These are phyloP conservation scores for Sporothrix pseudoabietina DNA, from an alignment of 2,329 filamentous ascomycete species.

Conservation along the genomic window DNA sequence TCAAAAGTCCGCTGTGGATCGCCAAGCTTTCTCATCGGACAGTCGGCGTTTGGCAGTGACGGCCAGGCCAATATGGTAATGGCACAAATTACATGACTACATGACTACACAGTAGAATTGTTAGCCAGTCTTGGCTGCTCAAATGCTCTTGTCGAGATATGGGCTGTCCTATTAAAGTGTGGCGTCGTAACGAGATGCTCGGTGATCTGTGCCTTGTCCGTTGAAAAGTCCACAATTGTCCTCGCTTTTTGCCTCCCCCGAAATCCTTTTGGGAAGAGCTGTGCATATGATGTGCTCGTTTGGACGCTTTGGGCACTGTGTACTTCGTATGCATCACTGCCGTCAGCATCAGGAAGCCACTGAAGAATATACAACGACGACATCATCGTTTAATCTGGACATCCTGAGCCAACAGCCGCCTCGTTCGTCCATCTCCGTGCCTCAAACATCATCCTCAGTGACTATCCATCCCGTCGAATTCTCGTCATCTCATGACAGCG, in stretches of 20 bases:
- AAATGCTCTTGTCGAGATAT: not conserved
- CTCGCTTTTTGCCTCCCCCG: not conserved
- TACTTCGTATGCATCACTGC: not conserved
- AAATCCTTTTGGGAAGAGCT: not conserved
- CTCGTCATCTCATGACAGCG: not conserved
- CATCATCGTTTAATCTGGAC: not conserved
- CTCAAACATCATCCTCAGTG: not conserved
- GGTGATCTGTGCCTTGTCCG: conserved; percentile 7
- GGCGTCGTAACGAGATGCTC: not conserved
- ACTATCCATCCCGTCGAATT: conserved; percentile 4
- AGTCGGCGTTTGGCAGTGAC: not conserved
- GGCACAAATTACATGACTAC: no score
- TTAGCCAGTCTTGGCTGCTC: conserved; percentile 16
- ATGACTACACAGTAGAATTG: not conserved
- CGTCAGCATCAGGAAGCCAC: not conserved
- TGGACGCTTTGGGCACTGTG: not conserved
- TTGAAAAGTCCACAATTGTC: not conserved
- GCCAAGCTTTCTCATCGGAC: conserved; percentile 4
- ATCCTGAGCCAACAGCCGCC: not conserved
- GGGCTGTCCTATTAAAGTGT: not conserved
- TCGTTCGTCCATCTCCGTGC: not conserved
- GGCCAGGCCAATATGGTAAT: not conserved
- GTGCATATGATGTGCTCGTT: not conserved
- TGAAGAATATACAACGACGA: not conserved
- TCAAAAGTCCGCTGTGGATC: not conserved